Evolutionary conservation across 2,329 filamentous ascomycete genomes (phyloP).

Genomic region (Arthrobotrys entomopaga): DNA sequence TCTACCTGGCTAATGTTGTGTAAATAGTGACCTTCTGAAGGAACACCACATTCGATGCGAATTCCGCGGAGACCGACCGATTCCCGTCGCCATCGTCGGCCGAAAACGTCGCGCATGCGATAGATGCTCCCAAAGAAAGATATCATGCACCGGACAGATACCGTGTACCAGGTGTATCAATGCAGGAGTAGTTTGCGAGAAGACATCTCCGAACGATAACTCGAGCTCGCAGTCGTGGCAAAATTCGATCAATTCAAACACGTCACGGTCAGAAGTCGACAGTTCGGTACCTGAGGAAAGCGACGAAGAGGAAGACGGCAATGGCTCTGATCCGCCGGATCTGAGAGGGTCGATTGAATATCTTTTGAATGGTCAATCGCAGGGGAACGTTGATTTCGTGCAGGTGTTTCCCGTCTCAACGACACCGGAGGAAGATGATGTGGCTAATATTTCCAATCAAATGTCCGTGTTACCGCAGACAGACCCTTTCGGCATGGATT

Average conservation of each 20-base stretch:
- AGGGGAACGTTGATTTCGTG: constrained; percentile 43
- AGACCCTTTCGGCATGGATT: constrained; percentile 33
- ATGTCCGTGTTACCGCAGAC: constrained; percentile 17
- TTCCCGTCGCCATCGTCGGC: constrained; percentile 48
- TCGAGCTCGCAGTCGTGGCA: constrained; percentile 33
- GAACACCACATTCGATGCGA: constrained; percentile 54
- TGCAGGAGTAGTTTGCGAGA: constrained; percentile 45
- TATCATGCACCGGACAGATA: constrained; percentile 46
- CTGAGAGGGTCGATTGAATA: constrained; percentile 47
- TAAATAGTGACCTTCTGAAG: constrained; percentile 38
- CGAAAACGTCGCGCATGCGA: constrained; percentile 51
- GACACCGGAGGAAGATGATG: constrained; percentile 40
- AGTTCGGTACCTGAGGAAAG: constrained; percentile 28
- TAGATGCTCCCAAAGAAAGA: constrained; percentile 52
- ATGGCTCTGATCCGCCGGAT: constrained; percentile 39
- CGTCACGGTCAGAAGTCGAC: constrained; percentile 32
- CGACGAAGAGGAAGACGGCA: constrained; percentile 45
- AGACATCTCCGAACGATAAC: constrained; percentile 31
- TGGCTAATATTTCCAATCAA: background rate
- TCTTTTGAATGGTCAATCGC: constrained; percentile 40
- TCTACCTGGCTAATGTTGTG: no score
- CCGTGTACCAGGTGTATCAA: constrained; percentile 44
- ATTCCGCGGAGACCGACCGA: constrained; percentile 52
- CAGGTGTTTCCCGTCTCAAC: constrained; percentile 36
- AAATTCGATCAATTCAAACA: constrained; percentile 19